Conservation (phyloP, 2,329 filamentous ascomycete genomes). For the Talaromyces sp. region DNA sequence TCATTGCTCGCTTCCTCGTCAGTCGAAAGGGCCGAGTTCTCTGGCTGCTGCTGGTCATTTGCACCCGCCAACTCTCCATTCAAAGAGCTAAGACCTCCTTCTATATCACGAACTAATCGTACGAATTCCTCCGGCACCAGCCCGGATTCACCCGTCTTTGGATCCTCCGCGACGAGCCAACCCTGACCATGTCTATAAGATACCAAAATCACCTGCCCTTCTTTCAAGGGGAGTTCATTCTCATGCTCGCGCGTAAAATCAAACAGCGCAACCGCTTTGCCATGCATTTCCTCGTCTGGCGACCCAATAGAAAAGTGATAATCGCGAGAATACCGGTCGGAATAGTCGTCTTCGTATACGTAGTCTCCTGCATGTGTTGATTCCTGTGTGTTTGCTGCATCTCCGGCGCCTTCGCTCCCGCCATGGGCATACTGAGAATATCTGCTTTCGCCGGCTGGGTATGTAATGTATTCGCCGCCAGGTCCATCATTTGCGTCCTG, state of each 20-base stretch:
- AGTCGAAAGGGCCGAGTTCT: neutral
- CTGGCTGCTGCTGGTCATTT: slow-evolving; percentile 48
- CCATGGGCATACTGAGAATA: slow-evolving; percentile 45
- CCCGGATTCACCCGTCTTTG: slow-evolving; percentile 87
- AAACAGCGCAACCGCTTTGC: slow-evolving; percentile 91
- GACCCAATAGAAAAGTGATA: slow-evolving; percentile 95
- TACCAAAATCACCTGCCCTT: slow-evolving; percentile 95
- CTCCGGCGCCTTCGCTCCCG: slow-evolving; percentile 42
- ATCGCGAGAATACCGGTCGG: slow-evolving; percentile 77
- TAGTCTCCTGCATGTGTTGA: slow-evolving; percentile 28
- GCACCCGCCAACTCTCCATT: slow-evolving; percentile 50
- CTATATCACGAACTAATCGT: slow-evolving; percentile 83
- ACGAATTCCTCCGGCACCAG: slow-evolving; percentile 97
- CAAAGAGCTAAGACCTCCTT: slow-evolving; percentile 77
- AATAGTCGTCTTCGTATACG: slow-evolving; percentile 44
- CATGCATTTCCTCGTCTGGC: slow-evolving; percentile 96
- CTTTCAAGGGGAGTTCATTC: slow-evolving; percentile 86
- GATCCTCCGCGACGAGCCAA: slow-evolving; percentile 95
- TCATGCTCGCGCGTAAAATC: slow-evolving; percentile 95
- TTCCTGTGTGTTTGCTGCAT: slow-evolving; percentile 55
- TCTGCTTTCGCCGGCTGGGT: slow-evolving; percentile 63
- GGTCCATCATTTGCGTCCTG: slow-evolving; percentile 61
- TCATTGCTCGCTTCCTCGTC: neutral
- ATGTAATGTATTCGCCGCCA: slow-evolving; percentile 77
- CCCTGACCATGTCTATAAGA: slow-evolving; percentile 95